Evolutionary conservation across 768 basidiomycete species (phyloP), one percentile per base, ranked within the genome.

Genomic region (Hysterangium stoloniferum): DNA sequence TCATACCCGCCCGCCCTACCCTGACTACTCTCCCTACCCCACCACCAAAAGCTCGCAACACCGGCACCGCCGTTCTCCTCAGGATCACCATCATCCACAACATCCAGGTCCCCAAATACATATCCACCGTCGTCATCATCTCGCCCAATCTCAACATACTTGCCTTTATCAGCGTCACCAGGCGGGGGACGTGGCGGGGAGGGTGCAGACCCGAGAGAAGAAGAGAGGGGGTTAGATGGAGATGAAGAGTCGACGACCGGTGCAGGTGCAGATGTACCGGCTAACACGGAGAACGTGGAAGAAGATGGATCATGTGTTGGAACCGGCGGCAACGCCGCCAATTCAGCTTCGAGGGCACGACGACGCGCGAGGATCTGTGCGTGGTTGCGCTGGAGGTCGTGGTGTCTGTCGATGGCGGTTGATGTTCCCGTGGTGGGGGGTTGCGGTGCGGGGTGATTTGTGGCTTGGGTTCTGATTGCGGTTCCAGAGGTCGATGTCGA

Each of bases 271-370:
- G 15, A 13, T 12, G 3, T 12, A 2, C 15, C 13, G 15, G 11
- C 40, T 19, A 45, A 34, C 11, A 25, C 35, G 28, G 6, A 11
- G 27, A 24, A 19, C 6, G 31, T 27, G 48, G 41, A 9, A 32
- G 29, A 28, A 9, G 50, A 13, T 8, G 51, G 11, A 22, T 45
- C 42, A 17, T 29, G 20, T 17, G 9, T 6, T n/a, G 51, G 34
- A 20, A 47, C n/a, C 6, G 52, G 37, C n/a, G 11, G 42, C 13
- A 78, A 66, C n/a, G 76, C 66, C 1, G 79, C 79, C 11, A 82
- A 68, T 59, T 83, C 79, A 3, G 75, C 75, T 56, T 82, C 78
- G 4, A 78, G 70, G 59, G 75, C 76, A 42, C 72, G 64, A 27
- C 67, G 68, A 12, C 78, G 71, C 32, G 78, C 74, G 38, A 69